Conservation (phyloP, 225 moss, liverwort and hornwort species). For the Anthoceros angustus region DNA sequence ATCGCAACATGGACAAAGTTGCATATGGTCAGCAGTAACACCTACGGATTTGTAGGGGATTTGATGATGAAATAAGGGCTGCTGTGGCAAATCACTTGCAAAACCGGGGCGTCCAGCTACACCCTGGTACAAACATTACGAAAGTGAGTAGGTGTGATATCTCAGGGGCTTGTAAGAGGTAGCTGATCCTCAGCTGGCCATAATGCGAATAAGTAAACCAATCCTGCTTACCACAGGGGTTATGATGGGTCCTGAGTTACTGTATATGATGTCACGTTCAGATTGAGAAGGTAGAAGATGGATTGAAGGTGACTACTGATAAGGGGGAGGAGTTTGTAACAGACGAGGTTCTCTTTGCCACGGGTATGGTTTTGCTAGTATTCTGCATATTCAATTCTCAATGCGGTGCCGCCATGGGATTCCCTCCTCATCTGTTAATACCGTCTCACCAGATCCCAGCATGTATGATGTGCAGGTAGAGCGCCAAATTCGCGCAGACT, state of each 20-base stretch:
- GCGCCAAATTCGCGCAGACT: constrained; percentile 50
- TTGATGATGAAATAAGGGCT: constrained; percentile 55
- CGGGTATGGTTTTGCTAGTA: constrained; percentile 19
- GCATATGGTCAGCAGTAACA: constrained; percentile 8
- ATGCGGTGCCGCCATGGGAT: background rate
- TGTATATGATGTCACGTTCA: constrained; percentile 7
- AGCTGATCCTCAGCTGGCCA: background rate
- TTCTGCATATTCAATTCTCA: background rate
- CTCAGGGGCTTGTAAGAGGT: background rate
- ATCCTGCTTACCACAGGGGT: background rate
- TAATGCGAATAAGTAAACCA: background rate
- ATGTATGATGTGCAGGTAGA: constrained; percentile 28
- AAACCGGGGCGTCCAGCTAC: constrained; percentile 39
- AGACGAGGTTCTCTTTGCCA: constrained; percentile 80
- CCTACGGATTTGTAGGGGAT: constrained; percentile 26
- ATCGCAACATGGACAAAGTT: background rate
- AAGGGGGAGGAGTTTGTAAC: constrained; percentile 53
- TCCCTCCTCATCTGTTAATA: too few species aligned
- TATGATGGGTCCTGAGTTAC: background rate
- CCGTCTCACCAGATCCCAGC: background rate
- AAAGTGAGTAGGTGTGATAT: constrained; percentile 24
- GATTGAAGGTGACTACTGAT: constrained; percentile 59
- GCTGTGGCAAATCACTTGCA: constrained; percentile 40
- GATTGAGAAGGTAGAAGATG: constrained; percentile 59
- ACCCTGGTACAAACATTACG: constrained; percentile 31